A percentile compares a stretch with the other conserved stretches of the same genome.
Evolutionary conservation across 2,329 filamentous ascomycete genomes (phyloP).

Genomic region (Microcyclosporella mali): DNA sequence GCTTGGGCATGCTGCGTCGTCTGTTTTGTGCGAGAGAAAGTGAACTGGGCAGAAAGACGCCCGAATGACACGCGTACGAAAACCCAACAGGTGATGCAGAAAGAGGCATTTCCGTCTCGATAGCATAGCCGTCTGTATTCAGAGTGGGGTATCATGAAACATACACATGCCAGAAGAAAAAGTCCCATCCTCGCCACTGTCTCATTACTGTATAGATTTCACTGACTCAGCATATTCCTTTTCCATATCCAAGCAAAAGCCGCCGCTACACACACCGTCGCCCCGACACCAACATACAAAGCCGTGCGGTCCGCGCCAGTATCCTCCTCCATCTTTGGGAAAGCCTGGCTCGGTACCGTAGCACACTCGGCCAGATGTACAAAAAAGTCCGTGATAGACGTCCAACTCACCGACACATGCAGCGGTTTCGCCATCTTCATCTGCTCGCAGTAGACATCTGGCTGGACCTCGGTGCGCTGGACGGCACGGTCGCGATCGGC

Average conservation of each 20-base stretch:
- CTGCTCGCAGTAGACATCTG: conserved; percentile 80
- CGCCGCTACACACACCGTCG: conserved; percentile 54
- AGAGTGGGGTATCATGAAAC: too few species aligned
- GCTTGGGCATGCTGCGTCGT: too few species aligned
- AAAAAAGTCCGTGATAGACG: conserved; percentile 88
- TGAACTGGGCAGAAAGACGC: too few species aligned
- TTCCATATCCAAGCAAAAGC: conserved; percentile 58
- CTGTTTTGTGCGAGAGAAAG: too few species aligned
- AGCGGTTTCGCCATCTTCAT: conserved; percentile 85
- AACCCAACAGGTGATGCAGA: too few species aligned
- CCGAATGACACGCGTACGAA: too few species aligned
- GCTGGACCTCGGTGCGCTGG: conserved; percentile 84
- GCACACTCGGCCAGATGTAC: conserved; percentile 85
- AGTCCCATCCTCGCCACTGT: too few species aligned
- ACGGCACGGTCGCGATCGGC: conserved; percentile 94
- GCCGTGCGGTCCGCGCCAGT: conserved; percentile 74
- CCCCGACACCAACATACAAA: conserved; percentile 78
- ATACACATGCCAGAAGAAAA: too few species aligned
- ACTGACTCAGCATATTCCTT: conserved; percentile 30
- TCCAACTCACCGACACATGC: conserved; percentile 93
- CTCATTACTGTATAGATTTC: too few species aligned
- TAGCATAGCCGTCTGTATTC: too few species aligned
- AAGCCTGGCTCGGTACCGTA: conserved; percentile 79
- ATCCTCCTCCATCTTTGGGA: conserved; percentile 77
- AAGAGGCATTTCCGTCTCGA: too few species aligned